Evolutionary conservation across 2,329 filamentous ascomycete species (phyloP).

Genomic region (Gnomoniopsis sp.): DNA sequence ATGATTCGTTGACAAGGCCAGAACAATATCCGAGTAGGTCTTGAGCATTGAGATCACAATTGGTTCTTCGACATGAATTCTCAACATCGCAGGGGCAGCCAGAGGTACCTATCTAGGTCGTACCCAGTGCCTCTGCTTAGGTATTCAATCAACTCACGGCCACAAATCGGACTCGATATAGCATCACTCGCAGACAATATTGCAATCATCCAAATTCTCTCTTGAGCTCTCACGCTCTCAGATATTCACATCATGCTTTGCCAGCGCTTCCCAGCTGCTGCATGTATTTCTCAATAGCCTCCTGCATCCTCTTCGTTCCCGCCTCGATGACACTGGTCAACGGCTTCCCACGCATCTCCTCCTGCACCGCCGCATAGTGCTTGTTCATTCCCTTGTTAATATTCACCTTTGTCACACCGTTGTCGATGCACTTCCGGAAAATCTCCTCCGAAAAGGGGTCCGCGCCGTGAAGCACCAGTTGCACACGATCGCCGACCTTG

Average conservation of each 20-base stretch:
- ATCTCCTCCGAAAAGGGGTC: constrained; percentile 45
- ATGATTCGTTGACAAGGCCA: no score
- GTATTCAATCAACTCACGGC: no score
- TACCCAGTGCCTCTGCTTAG: no score
- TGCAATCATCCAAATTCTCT: neutral
- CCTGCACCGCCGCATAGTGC: constrained; percentile 41
- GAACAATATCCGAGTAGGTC: no score
- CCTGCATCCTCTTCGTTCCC: constrained; percentile 44
- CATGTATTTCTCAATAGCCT: constrained; percentile 45
- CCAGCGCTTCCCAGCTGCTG: constrained; percentile 42
- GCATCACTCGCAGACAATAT: neutral
- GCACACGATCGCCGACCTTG: constrained; percentile 41
- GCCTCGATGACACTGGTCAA: constrained; percentile 46
- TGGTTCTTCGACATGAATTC: no score
- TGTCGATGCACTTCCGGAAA: constrained; percentile 40
- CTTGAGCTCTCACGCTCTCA: constrained; percentile 2
- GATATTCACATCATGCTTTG: constrained; percentile 31
- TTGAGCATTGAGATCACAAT: no score
- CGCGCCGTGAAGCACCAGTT: constrained; percentile 45
- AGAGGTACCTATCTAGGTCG: no score
- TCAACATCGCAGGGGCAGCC: no score
- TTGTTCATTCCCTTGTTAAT: constrained; percentile 52
- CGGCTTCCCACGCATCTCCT: constrained; percentile 43
- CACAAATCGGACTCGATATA: no score
- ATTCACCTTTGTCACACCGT: constrained; percentile 46